phyloP scores from a whole-genome alignment of 257 asterid genomes.

The Knoxia roxburghii region DNA sequence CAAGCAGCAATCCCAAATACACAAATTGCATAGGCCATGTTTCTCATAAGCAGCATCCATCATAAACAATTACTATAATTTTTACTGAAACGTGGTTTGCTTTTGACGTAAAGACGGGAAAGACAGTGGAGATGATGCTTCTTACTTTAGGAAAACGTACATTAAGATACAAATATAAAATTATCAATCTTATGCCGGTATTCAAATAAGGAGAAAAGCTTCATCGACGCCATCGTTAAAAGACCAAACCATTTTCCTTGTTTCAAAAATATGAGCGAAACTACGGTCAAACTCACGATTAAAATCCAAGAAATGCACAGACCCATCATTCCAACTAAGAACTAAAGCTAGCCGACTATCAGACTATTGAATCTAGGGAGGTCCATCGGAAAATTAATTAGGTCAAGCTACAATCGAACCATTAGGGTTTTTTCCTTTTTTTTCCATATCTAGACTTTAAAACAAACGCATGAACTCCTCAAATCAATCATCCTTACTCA shows the following conservation, averaged over 20 bases:
- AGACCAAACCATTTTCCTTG: not conserved
- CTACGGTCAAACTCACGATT: not conserved
- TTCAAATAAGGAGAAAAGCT: not conserved
- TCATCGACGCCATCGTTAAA: not conserved
- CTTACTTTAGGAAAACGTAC: no score
- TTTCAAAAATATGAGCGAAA: not conserved
- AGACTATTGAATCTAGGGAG: not conserved
- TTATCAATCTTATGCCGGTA: not conserved
- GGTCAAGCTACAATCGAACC: not conserved
- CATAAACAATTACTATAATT: no score
- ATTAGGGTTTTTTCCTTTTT: not conserved
- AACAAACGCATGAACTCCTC: not conserved
- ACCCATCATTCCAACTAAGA: not conserved
- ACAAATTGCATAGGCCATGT: no score
- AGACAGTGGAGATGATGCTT: not conserved
- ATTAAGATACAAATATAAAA: no score
- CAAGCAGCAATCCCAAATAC: not conserved
- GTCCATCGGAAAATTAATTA: not conserved
- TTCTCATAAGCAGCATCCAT: not conserved
- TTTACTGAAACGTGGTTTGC: no score
- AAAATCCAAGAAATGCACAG: not conserved
- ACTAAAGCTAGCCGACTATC: not conserved
- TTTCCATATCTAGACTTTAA: not conserved
- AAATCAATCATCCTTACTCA: not conserved
- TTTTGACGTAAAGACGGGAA: not conserved